A percentile compares a stretch with the other conserved stretches of the same genome.
These are phyloP conservation scores for Coniochaeta sp. DNA, from an alignment of 2,329 filamentous ascomycete genomes.

Conservation along the genomic window DNA sequence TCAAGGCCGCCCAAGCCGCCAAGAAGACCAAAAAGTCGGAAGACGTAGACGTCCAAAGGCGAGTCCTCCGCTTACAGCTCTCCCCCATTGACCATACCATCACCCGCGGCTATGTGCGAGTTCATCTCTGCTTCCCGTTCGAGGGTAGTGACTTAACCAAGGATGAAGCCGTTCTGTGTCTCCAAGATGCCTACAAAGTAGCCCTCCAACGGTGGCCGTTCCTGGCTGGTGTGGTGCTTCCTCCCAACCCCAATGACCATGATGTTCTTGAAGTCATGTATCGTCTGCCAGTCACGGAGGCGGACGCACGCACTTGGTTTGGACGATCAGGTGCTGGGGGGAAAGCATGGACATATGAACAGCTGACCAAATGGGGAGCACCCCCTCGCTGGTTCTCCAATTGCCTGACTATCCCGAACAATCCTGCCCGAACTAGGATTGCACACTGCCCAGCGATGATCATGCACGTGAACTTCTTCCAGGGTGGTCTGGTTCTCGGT, in stretches of 20 bases:
- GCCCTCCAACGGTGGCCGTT: neutral
- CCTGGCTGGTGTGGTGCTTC: neutral
- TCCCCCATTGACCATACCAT: neutral
- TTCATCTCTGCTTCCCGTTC: neutral
- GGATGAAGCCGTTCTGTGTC: neutral
- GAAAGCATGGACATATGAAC: neutral
- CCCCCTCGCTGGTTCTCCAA: neutral
- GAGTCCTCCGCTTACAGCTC: neutral
- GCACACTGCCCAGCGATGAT: neutral
- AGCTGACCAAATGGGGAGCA: neutral
- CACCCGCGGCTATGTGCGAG: neutral
- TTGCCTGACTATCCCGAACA: neutral
- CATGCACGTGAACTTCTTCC: neutral
- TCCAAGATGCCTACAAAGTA: neutral
- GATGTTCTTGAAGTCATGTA: neutral
- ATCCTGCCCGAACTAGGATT: neutral
- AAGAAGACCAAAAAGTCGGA: too few relatives aligned
- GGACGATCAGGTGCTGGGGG: neutral
- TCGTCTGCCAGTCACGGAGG: neutral
- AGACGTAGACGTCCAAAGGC: too few relatives aligned
- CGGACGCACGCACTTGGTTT: neutral
- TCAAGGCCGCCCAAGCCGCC: too few relatives aligned
- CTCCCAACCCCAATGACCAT: neutral
- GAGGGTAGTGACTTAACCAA: neutral
- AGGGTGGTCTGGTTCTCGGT: neutral